These are phyloP conservation scores for Candida sphagnicola DNA, from an alignment of 805 yeast genomes.

Conservation along the genomic window DNA sequence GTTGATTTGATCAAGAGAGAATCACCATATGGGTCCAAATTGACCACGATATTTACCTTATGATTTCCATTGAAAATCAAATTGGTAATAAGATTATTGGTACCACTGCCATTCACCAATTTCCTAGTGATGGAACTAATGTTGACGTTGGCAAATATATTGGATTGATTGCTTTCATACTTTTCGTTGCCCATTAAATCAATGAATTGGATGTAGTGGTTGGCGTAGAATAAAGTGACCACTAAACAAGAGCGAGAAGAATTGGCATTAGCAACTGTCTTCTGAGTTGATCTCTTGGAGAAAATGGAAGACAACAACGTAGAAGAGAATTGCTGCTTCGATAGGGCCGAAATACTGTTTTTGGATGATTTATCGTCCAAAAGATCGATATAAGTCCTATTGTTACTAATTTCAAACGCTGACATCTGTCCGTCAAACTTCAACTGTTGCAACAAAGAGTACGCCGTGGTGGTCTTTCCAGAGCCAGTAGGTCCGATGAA, in stretches of 20 bases:
- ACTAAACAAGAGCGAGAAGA: conserved; percentile 26
- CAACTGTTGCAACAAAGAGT: conserved; percentile 12
- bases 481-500: conserved; percentile 29
- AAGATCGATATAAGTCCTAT: conserved; percentile 22
- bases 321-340: conserved; percentile 7
- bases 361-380: conserved; percentile 11
- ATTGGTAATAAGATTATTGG: conserved; percentile 24
- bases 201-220: conserved; percentile 17
- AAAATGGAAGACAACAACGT: conserved; percentile 13
- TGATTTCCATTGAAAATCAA: conserved; percentile 18
- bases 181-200: conserved; percentile 30
- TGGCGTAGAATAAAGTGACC: conserved; percentile 17
- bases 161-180: conserved; percentile 13
- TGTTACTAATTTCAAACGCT: conserved; percentile 27
- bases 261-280: conserved; percentile 15
- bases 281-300: conserved; percentile 14
- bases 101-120: conserved; percentile 10
- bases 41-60: conserved; percentile 19
- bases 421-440: conserved; percentile 12
- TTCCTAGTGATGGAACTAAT: conserved; percentile 26
- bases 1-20: conserved; percentile 21
- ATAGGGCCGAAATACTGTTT: neutral
- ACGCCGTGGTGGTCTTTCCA: conserved; percentile 29
- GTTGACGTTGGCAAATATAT: conserved; percentile 22
- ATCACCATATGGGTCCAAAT: conserved; percentile 25